Evolutionary conservation across 306 rosid species (phyloP), one percentile per base, ranked within the genome.

Genomic region (Crataegus laevigata): DNA sequence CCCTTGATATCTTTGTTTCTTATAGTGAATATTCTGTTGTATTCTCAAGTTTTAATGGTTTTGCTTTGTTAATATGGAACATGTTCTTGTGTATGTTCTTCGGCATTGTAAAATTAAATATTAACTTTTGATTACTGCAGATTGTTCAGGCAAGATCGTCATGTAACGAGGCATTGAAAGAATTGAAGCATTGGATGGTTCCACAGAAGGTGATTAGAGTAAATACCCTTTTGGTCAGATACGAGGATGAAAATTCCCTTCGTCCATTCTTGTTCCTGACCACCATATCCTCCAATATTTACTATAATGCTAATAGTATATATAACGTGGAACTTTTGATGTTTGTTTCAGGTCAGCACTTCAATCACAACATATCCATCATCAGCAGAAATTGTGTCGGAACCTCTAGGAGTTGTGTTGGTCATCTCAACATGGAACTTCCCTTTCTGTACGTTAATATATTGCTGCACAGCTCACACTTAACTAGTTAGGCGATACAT

Each of bases 341-440:
- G 22, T 21, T 0, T 34, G 50, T 81, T 86, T 78, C 82, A 92
- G 97, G 96, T 88, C 69, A 86, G 82, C 17, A 92, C 96, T 78
- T 81, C 96, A 77, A 75, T 92, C 63, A 64, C 96, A 52, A 61
- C 93, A 79, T 92, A 40, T 82, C 96, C 96, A 65, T 92, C 97
- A 75, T 82, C 96, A 38, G 97, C 96, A 67, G 91, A 92, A 86
- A 90, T 92, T 64, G 92, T 90, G 38, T 74, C 97, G 65, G 97
- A 92, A 78, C 97, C 97, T 50, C 77, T 92, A n/a, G 97, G 97
- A 71, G 93, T 90, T 69, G 97, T 92, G 71, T 73, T 92, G 88
- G 89, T 92, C 82, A 90, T 92, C 86, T 88, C 97, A 72, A 85
- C 97, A 36, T 92, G 97, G 97, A 92, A 92, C 84, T 92, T 90